Base-by-base conservation (phyloP, 106 monocot species). In the Allium fistulosum region DNA sequence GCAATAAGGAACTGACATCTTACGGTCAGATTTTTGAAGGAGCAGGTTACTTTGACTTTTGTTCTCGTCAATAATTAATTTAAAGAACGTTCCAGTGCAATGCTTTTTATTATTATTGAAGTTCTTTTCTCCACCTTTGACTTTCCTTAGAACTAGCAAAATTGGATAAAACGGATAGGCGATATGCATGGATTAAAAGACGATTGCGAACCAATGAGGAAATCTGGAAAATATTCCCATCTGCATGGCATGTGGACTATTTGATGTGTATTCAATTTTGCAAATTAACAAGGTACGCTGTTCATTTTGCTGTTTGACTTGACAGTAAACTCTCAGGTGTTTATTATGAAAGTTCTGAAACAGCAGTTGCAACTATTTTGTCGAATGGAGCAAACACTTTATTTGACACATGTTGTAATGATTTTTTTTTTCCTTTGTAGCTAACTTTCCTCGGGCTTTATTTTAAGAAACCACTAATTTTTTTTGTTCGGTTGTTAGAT, bases 101-200 rank as follows among this genome's bases (percentile, higher is more conserved):
- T 37, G 53, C 11, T 63, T 67, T 66, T 37, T 71, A 8, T 8
- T 58, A 53, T 14, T 47, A 56, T 46, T 50, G 16, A 26, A 1
- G 13, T 22, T 46, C 27, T 51, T 72, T 64, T 48, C 14, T 76
- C 68, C 22, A 15, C 26, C 8, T 37, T n/a, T 49, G 7, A 46
- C 26, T 53, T 28, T 17, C 67, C 61, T 55, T 26, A 96, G 97
- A 99, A 74, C 72, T 99, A 28, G 97, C 92, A 37, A 99, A 93
- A 61, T 78, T 99, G 79, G 97, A 99, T 73, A 99, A 99, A 77
- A 89, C 92, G 53, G 97, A 99, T 75, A 69, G 97, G 66, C 78
- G 97, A 80, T 99, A 99, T 85, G 90, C 92, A 63, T 99, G 97
- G 97, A 85, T 99, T 51, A 99, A 92, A 71, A 83, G 92, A 13